A percentile compares a stretch with the other conserved stretches of the same genome.
Evolutionary conservation across 163 green algal genomes (phyloP).

Genomic region (Prototheca cutis): DNA sequence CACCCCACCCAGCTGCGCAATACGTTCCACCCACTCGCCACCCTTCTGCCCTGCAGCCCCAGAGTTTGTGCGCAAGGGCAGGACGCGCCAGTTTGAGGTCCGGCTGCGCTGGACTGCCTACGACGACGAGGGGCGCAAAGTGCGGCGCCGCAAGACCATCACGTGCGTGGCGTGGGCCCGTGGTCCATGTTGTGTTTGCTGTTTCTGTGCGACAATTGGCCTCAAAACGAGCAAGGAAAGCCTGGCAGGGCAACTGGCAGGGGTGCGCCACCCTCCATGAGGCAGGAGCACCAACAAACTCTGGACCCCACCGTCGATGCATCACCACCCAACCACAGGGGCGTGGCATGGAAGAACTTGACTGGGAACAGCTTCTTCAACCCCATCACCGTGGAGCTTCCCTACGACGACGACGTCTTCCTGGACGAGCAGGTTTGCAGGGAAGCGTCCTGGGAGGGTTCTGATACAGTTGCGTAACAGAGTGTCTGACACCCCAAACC

Average conservation of each 20-base stretch:
- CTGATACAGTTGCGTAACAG: not conserved
- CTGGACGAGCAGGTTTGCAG: not conserved
- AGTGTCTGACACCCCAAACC: not conserved
- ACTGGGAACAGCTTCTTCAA: not conserved
- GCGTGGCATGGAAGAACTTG: not conserved
- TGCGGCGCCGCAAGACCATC: too few relatives aligned
- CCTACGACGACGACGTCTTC: not conserved
- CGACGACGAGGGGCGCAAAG: too few relatives aligned
- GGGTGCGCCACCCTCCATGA: too few relatives aligned
- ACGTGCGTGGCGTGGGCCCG: not conserved
- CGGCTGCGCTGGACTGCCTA: too few relatives aligned
- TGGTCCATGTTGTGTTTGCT: not conserved
- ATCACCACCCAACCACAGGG: not conserved
- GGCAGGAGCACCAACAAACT: too few relatives aligned
- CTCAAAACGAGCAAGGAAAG: too few relatives aligned
- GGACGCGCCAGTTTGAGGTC: too few relatives aligned
- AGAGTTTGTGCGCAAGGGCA: too few relatives aligned
- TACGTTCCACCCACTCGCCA: not conserved
- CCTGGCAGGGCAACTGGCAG: too few relatives aligned
- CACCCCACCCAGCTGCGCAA: not conserved
- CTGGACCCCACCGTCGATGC: not conserved
- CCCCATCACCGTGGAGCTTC: not conserved
- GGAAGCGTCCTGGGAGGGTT: not conserved
- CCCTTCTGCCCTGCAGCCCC: too few relatives aligned
- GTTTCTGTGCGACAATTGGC: not conserved